A percentile compares a stretch with the other conserved stretches of the same genome.
Conservation (phyloP, 306 rosid species). For the Benincasa hispida region DNA sequence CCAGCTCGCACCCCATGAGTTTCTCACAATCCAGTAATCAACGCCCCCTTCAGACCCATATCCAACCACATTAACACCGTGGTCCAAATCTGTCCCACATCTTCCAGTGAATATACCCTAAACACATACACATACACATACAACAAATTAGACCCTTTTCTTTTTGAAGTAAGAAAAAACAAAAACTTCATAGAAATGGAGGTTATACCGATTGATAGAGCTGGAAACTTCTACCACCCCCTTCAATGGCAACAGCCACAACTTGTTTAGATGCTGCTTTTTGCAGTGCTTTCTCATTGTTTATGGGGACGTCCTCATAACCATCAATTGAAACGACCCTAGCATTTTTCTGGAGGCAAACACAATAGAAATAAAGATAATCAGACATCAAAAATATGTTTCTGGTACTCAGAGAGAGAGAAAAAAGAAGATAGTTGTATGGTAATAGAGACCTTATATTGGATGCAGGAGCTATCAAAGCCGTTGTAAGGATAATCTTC, state of each 20-base stretch:
- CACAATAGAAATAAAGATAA: background rate
- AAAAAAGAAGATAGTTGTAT: background rate
- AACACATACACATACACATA: constrained; percentile 5
- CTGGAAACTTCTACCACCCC: constrained; percentile 68
- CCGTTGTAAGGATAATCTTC: constrained; percentile 66
- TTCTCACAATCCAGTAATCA: constrained; percentile 74
- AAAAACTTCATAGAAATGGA: background rate
- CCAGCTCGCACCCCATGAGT: constrained; percentile 79
- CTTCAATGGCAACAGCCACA: constrained; percentile 75
- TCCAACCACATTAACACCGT: constrained; percentile 68
- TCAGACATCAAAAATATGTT: background rate
- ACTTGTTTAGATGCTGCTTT: constrained; percentile 78
- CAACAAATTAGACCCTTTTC: background rate
- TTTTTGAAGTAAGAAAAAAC: background rate
- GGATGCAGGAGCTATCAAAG: constrained; percentile 44
- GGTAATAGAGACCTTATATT: constrained; percentile 9
- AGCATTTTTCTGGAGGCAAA: constrained; percentile 56
- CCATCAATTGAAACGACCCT: constrained; percentile 51
- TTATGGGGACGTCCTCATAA: constrained; percentile 51
- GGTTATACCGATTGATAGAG: constrained; percentile 54
- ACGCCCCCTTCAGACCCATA: constrained; percentile 61
- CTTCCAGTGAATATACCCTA: constrained; percentile 70
- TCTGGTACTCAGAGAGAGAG: background rate
- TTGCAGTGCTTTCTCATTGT: constrained; percentile 50
- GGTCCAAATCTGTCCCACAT: constrained; percentile 72